These are phyloP conservation scores for Aspergillus candidus DNA, from an alignment of 2,329 filamentous ascomycete species.

Conservation along the genomic window DNA sequence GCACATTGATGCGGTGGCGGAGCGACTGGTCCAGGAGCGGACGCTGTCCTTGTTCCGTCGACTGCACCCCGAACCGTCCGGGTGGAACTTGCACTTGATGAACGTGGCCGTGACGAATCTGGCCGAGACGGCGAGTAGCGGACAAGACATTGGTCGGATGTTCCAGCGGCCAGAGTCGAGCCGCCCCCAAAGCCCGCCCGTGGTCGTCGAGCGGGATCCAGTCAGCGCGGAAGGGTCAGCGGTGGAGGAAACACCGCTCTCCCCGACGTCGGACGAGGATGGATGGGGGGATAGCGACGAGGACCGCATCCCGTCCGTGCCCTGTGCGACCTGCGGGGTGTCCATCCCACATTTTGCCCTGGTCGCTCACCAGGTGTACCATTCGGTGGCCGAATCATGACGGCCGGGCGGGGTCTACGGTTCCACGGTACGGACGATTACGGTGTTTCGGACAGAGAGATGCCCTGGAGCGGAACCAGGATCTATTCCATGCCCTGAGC, in stretches of 20 bases:
- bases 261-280: slow-evolving; percentile 14
- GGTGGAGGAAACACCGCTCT: not conserved
- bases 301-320: slow-evolving; percentile 23
- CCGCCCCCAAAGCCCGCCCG: slow-evolving; percentile 29
- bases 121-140: slow-evolving; percentile 55
- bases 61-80: slow-evolving; percentile 61
- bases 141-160: slow-evolving; percentile 75
- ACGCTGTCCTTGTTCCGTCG: slow-evolving; percentile 68
- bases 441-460: no score
- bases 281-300: slow-evolving; percentile 32
- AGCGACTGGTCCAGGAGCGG: slow-evolving; percentile 62
- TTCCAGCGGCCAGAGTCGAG: slow-evolving; percentile 68
- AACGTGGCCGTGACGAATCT: slow-evolving; percentile 89
- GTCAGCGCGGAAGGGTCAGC: slow-evolving; percentile 5
- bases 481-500: not conserved
- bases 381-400: slow-evolving; percentile 24
- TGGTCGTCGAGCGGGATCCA: not conserved
- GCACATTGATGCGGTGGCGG: slow-evolving; percentile 54
- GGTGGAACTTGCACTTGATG: slow-evolving; percentile 76
- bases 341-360: slow-evolving; percentile 47
- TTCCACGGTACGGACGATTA: not conserved
- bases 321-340: slow-evolving; percentile 41
- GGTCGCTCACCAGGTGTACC: slow-evolving; percentile 45
- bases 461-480: not conserved
- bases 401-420: not conserved